Evolutionary conservation across 495 filamentous ascomycete genomes (phyloP).

Genomic region (Durotheca rogersii): DNA sequence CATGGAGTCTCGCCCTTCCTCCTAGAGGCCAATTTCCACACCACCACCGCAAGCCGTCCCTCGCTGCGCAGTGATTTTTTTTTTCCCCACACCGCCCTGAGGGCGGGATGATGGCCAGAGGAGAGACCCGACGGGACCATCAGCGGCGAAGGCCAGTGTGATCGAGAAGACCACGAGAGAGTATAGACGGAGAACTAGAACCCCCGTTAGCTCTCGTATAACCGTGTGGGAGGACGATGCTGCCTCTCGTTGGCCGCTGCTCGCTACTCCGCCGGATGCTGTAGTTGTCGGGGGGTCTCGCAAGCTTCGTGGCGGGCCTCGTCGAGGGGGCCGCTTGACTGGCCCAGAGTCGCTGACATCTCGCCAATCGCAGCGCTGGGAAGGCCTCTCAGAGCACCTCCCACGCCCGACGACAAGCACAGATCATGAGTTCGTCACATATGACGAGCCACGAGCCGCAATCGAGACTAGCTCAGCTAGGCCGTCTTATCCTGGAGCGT

Average conservation of each 20-base stretch:
- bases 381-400: slow-evolving; percentile 26
- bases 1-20: slow-evolving; percentile 25
- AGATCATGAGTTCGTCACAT: slow-evolving; percentile 43
- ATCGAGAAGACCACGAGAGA: slow-evolving; percentile 28
- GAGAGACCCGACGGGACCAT: slow-evolving; percentile 10
- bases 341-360: slow-evolving; percentile 30
- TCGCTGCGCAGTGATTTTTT: slow-evolving; percentile 2
- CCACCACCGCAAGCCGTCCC: slow-evolving; percentile 18
- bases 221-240: slow-evolving; percentile 20
- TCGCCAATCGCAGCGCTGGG: slow-evolving; percentile 38
- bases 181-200: slow-evolving; percentile 29
- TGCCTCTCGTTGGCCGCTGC: slow-evolving; percentile 31
- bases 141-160: slow-evolving; percentile 13
- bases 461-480: no score
- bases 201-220: slow-evolving; percentile 32
- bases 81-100: slow-evolving; percentile 29
- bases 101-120: slow-evolving; percentile 2
- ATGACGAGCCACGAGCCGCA: slow-evolving; percentile 35
- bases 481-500: slow-evolving; percentile 15
- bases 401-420: slow-evolving; percentile 34
- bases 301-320: slow-evolving; percentile 20
- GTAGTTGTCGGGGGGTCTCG: slow-evolving; percentile 26
- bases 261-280: slow-evolving; percentile 28
- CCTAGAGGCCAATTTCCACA: slow-evolving; percentile 28
- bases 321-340: slow-evolving; percentile 32